Evolutionary conservation across 1,284 basidiomycete genomes (phyloP).

Genomic region (Tilletia indica): DNA sequence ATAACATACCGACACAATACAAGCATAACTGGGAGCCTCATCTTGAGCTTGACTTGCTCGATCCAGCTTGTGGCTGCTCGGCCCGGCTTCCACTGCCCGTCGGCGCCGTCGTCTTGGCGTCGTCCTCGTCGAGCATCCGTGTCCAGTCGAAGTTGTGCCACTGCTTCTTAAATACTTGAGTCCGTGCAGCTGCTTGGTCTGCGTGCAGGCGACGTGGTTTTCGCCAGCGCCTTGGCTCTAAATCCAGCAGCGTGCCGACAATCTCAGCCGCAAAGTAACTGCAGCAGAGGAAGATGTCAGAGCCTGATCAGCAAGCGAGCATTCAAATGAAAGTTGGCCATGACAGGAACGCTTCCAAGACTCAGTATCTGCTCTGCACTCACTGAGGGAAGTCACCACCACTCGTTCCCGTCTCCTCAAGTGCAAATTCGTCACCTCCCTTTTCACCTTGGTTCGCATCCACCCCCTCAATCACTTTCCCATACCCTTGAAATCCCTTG

Average conservation of each 20-base stretch:
- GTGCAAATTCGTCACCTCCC: constrained; percentile 74
- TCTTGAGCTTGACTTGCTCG: no score
- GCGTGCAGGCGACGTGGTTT: constrained; percentile 71
- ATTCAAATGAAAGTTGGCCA: not conserved
- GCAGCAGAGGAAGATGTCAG: not conserved
- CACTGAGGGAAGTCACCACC: constrained; percentile 31
- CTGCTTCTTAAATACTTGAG: constrained; percentile 66
- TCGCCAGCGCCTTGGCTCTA: constrained; percentile 84
- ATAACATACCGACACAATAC: no score
- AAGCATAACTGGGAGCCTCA: no score
- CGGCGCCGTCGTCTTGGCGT: not conserved
- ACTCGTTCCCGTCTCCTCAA: constrained; percentile 59
- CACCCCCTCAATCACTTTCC: constrained; percentile 65
- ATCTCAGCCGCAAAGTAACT: constrained; percentile 95
- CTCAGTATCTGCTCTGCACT: not conserved
- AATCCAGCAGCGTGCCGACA: constrained; percentile 82
- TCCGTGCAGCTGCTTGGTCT: constrained; percentile 68
- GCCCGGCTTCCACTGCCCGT: no score
- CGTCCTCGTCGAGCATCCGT: constrained; percentile 30
- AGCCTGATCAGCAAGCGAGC: not conserved
- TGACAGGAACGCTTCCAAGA: not conserved
- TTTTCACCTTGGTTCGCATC: constrained; percentile 61
- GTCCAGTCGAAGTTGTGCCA: constrained; percentile 59
- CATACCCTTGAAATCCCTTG: constrained; percentile 73
- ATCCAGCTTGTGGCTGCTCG: not conserved